Conservation (phyloP, 2,329 filamentous ascomycete species). For the Ophiostoma australiae region DNA sequence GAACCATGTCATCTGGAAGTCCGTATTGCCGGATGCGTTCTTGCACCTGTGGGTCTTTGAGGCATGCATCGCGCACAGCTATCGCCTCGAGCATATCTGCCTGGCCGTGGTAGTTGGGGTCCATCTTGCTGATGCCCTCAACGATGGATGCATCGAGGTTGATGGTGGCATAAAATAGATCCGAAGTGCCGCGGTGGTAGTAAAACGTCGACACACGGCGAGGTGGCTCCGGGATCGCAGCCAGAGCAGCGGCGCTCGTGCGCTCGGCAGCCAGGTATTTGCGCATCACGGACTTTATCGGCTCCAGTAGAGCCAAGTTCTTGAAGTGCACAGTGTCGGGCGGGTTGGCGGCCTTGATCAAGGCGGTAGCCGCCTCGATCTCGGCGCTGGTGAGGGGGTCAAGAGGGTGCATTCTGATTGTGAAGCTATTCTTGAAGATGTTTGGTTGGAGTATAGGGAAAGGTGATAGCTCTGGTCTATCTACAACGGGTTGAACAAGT, state of each 20-base stretch:
- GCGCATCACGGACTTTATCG: constrained; percentile 44
- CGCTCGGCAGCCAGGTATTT: constrained; percentile 38
- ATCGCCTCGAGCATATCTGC: constrained; percentile 31
- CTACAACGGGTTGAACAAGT: neutral
- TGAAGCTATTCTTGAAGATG: neutral
- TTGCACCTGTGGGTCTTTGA: constrained; percentile 30
- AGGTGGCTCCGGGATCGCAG: constrained; percentile 36
- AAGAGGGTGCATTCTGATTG: constrained; percentile 14
- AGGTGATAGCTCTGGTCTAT: neutral
- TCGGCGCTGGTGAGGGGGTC: constrained; percentile 21
- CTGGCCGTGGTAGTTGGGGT: constrained; percentile 29
- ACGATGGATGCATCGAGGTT: constrained; percentile 1
- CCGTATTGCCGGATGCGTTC: constrained; percentile 42
- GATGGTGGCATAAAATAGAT: constrained; percentile 26
- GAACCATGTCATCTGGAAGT: constrained; percentile 41
- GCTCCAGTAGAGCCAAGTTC: constrained; percentile 48
- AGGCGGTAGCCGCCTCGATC: constrained; percentile 18
- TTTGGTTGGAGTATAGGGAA: neutral
- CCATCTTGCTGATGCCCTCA: constrained; percentile 34
- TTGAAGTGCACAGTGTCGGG: constrained; percentile 39
- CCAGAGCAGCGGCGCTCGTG: constrained; percentile 34
- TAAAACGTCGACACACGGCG: constrained; percentile 34
- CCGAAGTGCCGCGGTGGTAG: constrained; percentile 24
- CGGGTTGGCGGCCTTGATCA: constrained; percentile 19
- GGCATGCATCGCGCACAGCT: constrained; percentile 37